phyloP scores from a whole-genome alignment of 2,329 filamentous ascomycete genomes.

The Epichloe brachyelytri region DNA sequence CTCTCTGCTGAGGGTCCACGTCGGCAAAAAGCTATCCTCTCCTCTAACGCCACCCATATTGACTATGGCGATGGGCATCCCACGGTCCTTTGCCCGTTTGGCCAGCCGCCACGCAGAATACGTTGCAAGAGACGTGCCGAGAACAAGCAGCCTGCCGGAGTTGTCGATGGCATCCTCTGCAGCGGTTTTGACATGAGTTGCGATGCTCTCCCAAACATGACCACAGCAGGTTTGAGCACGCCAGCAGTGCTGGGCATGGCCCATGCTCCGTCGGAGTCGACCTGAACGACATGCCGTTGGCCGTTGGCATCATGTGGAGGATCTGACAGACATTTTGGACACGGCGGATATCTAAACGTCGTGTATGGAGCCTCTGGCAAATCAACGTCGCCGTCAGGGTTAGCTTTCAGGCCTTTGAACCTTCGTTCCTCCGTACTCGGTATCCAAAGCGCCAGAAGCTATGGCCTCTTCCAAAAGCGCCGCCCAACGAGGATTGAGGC shows the following conservation, averaged over 20 bases:
- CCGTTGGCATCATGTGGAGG: constrained; percentile 47
- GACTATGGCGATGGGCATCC: constrained; percentile 75
- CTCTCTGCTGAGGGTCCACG: constrained; percentile 37
- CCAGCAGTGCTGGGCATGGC: constrained; percentile 51
- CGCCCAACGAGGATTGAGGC: constrained; percentile 78
- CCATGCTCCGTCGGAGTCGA: constrained; percentile 76
- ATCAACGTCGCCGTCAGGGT: constrained; percentile 92
- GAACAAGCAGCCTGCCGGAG: constrained; percentile 60
- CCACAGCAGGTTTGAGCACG: constrained; percentile 80
- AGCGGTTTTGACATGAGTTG: constrained; percentile 50
- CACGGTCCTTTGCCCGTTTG: constrained; percentile 66
- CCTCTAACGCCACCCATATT: constrained; percentile 78
- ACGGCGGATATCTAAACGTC: constrained; percentile 83
- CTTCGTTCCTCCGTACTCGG: constrained; percentile 59
- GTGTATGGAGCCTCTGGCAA: constrained; percentile 76
- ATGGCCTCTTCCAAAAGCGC: constrained; percentile 61
- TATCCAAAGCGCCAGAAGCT: constrained; percentile 60
- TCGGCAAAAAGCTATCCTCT: constrained; percentile 59
- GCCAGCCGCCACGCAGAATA: constrained; percentile 90
- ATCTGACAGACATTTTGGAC: constrained; percentile 60
- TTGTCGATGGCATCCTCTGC: constrained; percentile 72
- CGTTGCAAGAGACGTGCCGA: constrained; percentile 85
- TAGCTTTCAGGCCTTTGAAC: constrained; percentile 62
- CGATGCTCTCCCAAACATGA: constrained; percentile 96
- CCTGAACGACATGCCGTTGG: constrained; percentile 44